A percentile compares a stretch with the other conserved stretches of the same genome.
These are phyloP conservation scores for Fusarium abutilonis DNA, from an alignment of 2,329 filamentous ascomycete species.

Conservation along the genomic window DNA sequence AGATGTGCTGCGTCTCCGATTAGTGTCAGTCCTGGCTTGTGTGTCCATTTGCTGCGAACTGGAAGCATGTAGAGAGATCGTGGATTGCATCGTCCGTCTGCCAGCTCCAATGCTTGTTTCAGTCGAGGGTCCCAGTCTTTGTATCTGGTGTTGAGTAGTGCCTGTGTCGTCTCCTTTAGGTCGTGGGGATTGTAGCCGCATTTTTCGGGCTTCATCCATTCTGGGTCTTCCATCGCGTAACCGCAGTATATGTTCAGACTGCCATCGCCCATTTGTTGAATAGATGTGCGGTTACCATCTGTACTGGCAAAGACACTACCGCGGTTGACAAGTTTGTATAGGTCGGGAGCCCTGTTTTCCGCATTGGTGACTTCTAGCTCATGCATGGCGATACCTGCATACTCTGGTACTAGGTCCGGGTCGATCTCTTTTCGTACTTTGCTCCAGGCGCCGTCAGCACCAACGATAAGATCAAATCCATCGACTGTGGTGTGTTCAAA, in stretches of 20 bases:
- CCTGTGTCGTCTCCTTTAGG: slow-evolving; percentile 51
- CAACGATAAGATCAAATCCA: slow-evolving; percentile 54
- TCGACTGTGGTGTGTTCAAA: slow-evolving; percentile 50
- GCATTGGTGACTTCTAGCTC: slow-evolving; percentile 56
- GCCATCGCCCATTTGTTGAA: slow-evolving; percentile 59
- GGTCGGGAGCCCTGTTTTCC: slow-evolving; percentile 54
- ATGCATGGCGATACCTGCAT: slow-evolving; percentile 57
- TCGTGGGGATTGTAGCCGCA: slow-evolving; percentile 58
- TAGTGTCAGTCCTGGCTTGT: slow-evolving; percentile 60
- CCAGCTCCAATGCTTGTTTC: slow-evolving; percentile 54
- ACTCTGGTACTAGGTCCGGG: slow-evolving; percentile 54
- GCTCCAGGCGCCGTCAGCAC: slow-evolving; percentile 53
- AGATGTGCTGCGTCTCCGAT: slow-evolving; percentile 70
- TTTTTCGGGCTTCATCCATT: slow-evolving; percentile 51
- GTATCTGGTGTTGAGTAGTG: slow-evolving; percentile 50
- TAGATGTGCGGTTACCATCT: slow-evolving; percentile 54
- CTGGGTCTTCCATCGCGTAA: slow-evolving; percentile 51
- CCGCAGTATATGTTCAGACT: slow-evolving; percentile 55
- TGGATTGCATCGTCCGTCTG: slow-evolving; percentile 52
- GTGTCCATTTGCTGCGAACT: slow-evolving; percentile 58
- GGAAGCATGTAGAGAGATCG: slow-evolving; percentile 65
- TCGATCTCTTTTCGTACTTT: slow-evolving; percentile 50
- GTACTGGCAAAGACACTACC: slow-evolving; percentile 58
- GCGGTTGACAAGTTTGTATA: slow-evolving; percentile 57
- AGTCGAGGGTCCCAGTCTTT: slow-evolving; percentile 56